These are phyloP conservation scores for Ceratocystis ficicola DNA, from an alignment of 2,329 filamentous ascomycete genomes.

Conservation along the genomic window DNA sequence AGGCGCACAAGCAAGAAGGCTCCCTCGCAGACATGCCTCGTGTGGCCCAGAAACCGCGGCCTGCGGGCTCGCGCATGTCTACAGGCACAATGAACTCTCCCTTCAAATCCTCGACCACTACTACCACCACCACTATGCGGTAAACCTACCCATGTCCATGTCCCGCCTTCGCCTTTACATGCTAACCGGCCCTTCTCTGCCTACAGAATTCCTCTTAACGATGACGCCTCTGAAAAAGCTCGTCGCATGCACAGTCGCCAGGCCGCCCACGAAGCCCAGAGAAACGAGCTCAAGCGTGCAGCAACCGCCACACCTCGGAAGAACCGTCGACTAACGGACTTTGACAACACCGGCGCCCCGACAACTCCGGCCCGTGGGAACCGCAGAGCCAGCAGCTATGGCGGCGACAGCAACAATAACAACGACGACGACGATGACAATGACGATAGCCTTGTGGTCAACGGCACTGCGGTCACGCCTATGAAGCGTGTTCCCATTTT, in stretches of 20 bases:
- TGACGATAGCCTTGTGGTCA: slow-evolving; percentile 52
- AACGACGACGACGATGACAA: slow-evolving; percentile 39
- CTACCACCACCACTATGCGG: slow-evolving; percentile 30
- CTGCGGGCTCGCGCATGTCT: slow-evolving; percentile 36
- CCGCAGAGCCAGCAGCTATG: slow-evolving; percentile 29
- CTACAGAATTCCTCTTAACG: slow-evolving; percentile 69
- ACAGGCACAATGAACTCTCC: slow-evolving; percentile 41
- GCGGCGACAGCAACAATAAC: slow-evolving; percentile 33
- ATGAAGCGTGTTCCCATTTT: slow-evolving; percentile 93
- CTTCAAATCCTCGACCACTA: slow-evolving; percentile 39
- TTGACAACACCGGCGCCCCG: slow-evolving; percentile 45
- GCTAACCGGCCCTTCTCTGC: neutral
- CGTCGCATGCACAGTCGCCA: slow-evolving; percentile 76
- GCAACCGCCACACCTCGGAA: slow-evolving; percentile 56
- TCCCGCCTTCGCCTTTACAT: neutral
- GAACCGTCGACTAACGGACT: slow-evolving; percentile 45
- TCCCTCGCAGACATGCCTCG: slow-evolving; percentile 39
- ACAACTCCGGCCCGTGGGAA: slow-evolving; percentile 41
- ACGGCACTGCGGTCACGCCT: slow-evolving; percentile 70
- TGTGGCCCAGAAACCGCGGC: slow-evolving; percentile 43
- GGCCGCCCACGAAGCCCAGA: slow-evolving; percentile 76
- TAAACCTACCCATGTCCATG: neutral
- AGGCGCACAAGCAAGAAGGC: slow-evolving; percentile 22
- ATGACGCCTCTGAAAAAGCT: slow-evolving; percentile 86
- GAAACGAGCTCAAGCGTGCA: slow-evolving; percentile 80